Evolutionary conservation across 768 basidiomycete species (phyloP).

Genomic region (Tricholoma furcatifolium): DNA sequence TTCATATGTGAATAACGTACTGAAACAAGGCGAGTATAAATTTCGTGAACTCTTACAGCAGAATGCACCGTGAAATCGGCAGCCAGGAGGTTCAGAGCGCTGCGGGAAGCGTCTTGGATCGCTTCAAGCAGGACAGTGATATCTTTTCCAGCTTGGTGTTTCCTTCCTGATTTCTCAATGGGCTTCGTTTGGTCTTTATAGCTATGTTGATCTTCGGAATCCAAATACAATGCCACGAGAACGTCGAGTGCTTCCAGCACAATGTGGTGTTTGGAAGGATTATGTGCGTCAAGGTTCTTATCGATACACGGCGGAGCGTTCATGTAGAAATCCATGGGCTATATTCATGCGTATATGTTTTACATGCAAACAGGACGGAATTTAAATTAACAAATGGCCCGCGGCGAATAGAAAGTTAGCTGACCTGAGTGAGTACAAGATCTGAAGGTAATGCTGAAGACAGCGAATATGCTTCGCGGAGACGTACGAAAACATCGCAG

Average conservation of each 20-base stretch:
- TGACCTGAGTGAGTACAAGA: constrained; percentile 44
- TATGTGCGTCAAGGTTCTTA: constrained; percentile 20
- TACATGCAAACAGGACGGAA: constrained; percentile 17
- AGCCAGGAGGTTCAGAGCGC: constrained; percentile 14
- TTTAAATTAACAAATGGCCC: constrained; percentile 21
- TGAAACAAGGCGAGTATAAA: background rate
- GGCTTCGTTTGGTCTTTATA: background rate
- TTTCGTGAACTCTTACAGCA: constrained; percentile 23
- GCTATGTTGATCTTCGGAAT: constrained; percentile 23
- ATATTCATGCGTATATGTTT: constrained; percentile 19
- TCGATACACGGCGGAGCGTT: constrained; percentile 32
- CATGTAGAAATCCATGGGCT: constrained; percentile 55
- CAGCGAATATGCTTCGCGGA: constrained; percentile 20
- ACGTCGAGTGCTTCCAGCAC: constrained; percentile 44
- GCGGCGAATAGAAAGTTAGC: constrained; percentile 22
- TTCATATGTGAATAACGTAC: background rate
- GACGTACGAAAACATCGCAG: constrained; percentile 14
- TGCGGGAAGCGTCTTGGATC: constrained; percentile 11
- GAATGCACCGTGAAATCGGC: constrained; percentile 1
- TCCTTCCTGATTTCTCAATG: constrained; percentile 13
- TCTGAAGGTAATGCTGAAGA: constrained; percentile 32
- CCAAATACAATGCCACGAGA: constrained; percentile 37
- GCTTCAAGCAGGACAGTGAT: constrained; percentile 15
- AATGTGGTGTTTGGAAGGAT: constrained; percentile 26
- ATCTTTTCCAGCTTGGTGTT: constrained; percentile 15